Conservation (phyloP, 2,329 filamentous ascomycete genomes). For the Aspergillus melleus region DNA sequence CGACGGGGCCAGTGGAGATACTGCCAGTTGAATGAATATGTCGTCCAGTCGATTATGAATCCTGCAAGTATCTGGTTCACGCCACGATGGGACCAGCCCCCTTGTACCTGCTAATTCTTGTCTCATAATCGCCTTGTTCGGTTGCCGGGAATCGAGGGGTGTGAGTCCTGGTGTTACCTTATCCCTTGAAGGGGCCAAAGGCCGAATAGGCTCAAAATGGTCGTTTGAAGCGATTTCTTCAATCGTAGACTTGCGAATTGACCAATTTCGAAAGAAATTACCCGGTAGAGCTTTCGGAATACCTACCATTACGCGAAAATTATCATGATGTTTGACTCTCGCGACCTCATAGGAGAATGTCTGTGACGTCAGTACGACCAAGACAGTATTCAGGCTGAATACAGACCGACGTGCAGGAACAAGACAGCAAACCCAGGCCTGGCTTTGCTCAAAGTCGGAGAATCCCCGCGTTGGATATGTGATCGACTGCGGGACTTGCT, state of each 20-base stretch:
- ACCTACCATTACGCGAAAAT: not conserved
- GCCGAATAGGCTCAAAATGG: not conserved
- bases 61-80: not conserved
- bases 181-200: not conserved
- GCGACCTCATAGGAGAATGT: no score
- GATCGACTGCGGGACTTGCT: constrained; percentile 26
- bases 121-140: not conserved
- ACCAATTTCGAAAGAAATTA: not conserved
- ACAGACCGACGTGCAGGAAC: not conserved
- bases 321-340: not conserved
- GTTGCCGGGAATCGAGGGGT: not conserved
- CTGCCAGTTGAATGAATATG: not conserved
- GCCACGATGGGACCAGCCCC: not conserved
- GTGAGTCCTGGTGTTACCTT: not conserved
- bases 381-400: constrained; percentile 1
- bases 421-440: not conserved
- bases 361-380: not conserved
- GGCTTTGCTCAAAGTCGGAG: not conserved
- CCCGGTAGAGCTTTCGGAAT: not conserved
- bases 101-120: not conserved
- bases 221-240: no score
- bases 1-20: not conserved
- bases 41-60: not conserved
- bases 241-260: no score
- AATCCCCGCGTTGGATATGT: constrained; percentile 11